These are phyloP conservation scores for Bocquillonia castaneifolia DNA, from an alignment of 441 rosid genomes.

Conservation along the genomic window DNA sequence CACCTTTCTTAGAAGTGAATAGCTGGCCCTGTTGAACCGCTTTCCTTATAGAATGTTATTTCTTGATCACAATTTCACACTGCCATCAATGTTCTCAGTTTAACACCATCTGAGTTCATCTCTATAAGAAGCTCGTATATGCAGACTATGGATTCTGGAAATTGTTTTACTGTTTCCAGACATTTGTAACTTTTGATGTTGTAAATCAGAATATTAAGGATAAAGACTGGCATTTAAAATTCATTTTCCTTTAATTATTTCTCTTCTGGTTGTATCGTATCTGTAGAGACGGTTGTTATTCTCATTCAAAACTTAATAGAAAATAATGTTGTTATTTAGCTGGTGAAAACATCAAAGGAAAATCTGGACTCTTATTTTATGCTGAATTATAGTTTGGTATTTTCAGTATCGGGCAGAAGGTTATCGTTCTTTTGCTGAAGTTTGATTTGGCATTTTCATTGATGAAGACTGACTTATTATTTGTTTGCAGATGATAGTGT, in stretches of 20 bases:
- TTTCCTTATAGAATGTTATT: not conserved
- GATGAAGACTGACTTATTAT: not conserved
- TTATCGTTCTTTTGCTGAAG: not conserved
- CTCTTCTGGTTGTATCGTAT: too few species aligned
- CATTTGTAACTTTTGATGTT: not conserved
- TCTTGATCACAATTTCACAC: not conserved
- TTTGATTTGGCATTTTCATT: not conserved
- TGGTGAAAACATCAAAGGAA: not conserved
- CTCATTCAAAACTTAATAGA: too few species aligned
- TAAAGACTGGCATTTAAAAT: not conserved
- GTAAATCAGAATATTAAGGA: not conserved
- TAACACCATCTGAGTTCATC: not conserved
- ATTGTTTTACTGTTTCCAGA: not conserved
- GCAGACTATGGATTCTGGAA: not conserved
- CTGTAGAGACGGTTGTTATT: too few species aligned
- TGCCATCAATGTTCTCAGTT: not conserved
- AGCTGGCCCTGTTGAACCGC: not conserved
- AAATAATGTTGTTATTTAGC: not conserved
- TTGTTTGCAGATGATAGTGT: constrained; percentile 67
- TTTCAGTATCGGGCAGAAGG: not conserved
- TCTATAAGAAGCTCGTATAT: not conserved
- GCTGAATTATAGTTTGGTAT: not conserved
- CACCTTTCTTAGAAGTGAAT: not conserved
- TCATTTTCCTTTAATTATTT: not conserved
- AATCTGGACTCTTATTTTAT: not conserved